phyloP scores from a whole-genome alignment of 352 stramenopile species.

The Globisporangium cystogenes region DNA sequence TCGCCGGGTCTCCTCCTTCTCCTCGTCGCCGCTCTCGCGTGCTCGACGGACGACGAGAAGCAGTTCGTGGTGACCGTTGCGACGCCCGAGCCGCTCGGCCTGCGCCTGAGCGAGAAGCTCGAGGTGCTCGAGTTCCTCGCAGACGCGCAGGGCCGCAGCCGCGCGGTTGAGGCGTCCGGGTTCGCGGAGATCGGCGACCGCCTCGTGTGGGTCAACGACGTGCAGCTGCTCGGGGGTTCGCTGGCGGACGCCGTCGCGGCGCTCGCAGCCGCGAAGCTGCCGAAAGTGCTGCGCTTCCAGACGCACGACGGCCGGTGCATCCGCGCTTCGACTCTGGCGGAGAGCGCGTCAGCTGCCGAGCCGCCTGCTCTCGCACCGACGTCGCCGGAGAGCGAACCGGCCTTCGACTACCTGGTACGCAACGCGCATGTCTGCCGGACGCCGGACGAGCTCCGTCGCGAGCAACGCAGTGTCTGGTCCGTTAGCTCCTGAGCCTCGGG shows the following conservation, averaged over 20 bases:
- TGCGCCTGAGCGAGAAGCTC: conserved; percentile 56
- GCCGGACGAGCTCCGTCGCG: background rate
- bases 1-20: background rate
- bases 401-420: conserved; percentile 49
- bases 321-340: background rate
- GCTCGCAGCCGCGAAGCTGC: conserved; percentile 31
- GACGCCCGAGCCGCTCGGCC: conserved; percentile 36
- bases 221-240: conserved; percentile 23
- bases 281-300: conserved; percentile 55
- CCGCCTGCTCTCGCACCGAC: background rate
- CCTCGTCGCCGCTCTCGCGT: background rate
- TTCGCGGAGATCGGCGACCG: conserved; percentile 66
- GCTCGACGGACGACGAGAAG: conserved; percentile 21
- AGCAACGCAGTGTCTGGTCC: background rate
- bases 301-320: conserved; percentile 46
- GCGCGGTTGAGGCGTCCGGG: conserved; percentile 52
- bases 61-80: conserved; percentile 42
- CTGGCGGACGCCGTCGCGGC: conserved; percentile 33
- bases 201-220: conserved; percentile 52
- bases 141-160: conserved; percentile 42
- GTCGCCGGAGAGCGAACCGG: background rate
- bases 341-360: background rate
- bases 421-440: background rate
- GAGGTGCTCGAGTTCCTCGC: conserved; percentile 61
- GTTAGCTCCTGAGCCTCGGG: conserved; percentile 36